phyloP scores from a whole-genome alignment of 1,284 basidiomycete species.

The Takashimella koratensis region DNA sequence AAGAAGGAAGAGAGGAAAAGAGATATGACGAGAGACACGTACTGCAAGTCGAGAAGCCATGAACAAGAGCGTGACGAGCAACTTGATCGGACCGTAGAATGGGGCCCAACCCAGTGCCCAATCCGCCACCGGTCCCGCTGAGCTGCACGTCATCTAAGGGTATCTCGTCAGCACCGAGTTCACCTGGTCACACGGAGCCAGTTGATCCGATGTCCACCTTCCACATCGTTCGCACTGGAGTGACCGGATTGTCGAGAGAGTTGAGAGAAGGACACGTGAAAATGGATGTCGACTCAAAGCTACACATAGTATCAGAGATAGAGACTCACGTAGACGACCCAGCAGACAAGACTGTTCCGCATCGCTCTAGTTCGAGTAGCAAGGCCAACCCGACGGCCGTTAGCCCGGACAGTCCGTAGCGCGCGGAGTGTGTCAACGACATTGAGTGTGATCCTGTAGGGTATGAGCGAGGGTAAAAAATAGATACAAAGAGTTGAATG shows the following conservation, averaged over 20 bases:
- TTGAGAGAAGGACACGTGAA: too few species aligned
- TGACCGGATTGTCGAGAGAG: too few species aligned
- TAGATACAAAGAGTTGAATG: too few species aligned
- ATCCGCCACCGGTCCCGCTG: constrained; percentile 9
- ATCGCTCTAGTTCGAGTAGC: constrained; percentile 28
- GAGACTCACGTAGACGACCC: constrained; percentile 33
- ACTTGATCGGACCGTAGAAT: constrained; percentile 30
- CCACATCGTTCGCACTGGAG: too few species aligned
- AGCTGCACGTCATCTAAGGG: constrained; percentile 13
- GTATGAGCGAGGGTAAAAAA: not conserved
- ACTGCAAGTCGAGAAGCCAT: constrained; percentile 27
- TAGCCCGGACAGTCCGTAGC: constrained; percentile 22
- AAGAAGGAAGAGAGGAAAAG: too few species aligned
- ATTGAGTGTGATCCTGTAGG: constrained; percentile 24
- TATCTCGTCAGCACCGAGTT: not conserved
- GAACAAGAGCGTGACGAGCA: constrained; percentile 15
- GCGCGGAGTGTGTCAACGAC: constrained; percentile 35
- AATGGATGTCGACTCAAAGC: too few species aligned
- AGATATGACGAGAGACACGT: too few species aligned
- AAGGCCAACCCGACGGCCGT: constrained; percentile 31
- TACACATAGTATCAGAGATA: constrained; percentile 1
- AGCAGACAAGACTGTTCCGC: constrained; percentile 26
- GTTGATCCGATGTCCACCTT: too few species aligned
- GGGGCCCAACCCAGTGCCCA: constrained; percentile 34
- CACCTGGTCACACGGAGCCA: too few species aligned